Conservation (phyloP, 768 basidiomycete genomes). For the Pholiota molesta region DNA sequence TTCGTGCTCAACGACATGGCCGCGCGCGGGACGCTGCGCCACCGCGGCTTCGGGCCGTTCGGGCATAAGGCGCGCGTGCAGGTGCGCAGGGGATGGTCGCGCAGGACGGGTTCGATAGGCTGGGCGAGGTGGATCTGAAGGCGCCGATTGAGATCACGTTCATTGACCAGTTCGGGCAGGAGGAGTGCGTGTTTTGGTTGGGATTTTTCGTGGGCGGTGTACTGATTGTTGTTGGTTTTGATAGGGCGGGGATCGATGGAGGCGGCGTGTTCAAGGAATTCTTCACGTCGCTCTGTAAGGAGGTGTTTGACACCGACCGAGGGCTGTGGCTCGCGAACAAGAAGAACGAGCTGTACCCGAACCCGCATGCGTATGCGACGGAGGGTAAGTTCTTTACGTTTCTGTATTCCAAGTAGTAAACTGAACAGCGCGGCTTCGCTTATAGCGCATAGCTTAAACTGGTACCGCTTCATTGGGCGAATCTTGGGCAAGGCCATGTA, state of each 20-base stretch:
- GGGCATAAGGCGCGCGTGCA: conserved; percentile 41
- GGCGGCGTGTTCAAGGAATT: conserved; percentile 99
- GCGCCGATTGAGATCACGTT: conserved; percentile 88
- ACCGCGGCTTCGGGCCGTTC: conserved; percentile 20
- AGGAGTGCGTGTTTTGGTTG: conserved; percentile 55
- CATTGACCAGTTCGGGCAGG: conserved; percentile 84
- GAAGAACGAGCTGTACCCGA: conserved; percentile 94
- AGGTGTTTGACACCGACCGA: conserved; percentile 93
- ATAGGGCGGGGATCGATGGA: conserved; percentile 89
- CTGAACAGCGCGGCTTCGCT: background rate
- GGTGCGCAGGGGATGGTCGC: conserved; percentile 78
- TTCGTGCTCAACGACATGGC: conserved; percentile 56
- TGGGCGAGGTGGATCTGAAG: conserved; percentile 80
- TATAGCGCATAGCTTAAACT: conserved; percentile 80
- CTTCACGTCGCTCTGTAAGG: conserved; percentile 88
- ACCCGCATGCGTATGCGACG: conserved; percentile 88
- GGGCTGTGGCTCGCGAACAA: conserved; percentile 92
- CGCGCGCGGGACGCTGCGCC: conserved; percentile 18
- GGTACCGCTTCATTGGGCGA: conserved; percentile 93
- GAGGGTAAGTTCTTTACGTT: conserved; percentile 56
- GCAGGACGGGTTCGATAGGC: conserved; percentile 88
- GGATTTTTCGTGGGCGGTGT: background rate
- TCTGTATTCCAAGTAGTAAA: background rate
- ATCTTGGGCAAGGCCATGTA: conserved; percentile 97
- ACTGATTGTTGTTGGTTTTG: conserved; percentile 17